A percentile compares a stretch with the other conserved stretches of the same genome.
These are phyloP conservation scores for Diaporthe batatas DNA, from an alignment of 2,329 filamentous ascomycete species.

Conservation along the genomic window DNA sequence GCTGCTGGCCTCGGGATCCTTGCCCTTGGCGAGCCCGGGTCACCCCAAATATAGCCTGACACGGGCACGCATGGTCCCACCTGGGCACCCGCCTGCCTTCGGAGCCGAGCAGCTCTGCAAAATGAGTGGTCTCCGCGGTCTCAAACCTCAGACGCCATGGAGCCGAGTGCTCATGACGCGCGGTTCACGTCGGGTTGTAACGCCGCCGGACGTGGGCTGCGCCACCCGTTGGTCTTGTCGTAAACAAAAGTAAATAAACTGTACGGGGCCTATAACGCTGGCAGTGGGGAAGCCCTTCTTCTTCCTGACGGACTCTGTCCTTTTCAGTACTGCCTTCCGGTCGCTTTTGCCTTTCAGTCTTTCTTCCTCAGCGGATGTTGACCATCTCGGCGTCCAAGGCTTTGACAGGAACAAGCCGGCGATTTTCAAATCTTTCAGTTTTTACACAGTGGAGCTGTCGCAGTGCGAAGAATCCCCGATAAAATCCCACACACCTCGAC, in stretches of 20 bases:
- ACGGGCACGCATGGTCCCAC: not conserved
- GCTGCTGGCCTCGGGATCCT: not conserved
- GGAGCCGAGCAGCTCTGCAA: conserved; percentile 20
- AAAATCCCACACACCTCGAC: not conserved
- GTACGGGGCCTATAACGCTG: not conserved
- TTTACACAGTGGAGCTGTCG: not conserved
- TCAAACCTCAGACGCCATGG: conserved; percentile 27
- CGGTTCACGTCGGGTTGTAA: conserved; percentile 19
- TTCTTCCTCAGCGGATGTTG: conserved; percentile 18
- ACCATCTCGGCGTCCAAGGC: conserved; percentile 14
- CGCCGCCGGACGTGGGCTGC: conserved; percentile 17
- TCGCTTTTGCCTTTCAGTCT: conserved; percentile 1
- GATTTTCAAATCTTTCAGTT: not conserved
- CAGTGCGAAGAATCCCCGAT: conserved; percentile 1
- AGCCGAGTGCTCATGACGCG: conserved; percentile 17
- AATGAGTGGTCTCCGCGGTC: conserved; percentile 28
- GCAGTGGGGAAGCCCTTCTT: not conserved
- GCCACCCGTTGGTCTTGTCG: not conserved
- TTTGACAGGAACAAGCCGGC: conserved; percentile 25
- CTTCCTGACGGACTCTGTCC: not conserved
- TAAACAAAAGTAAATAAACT: conserved; percentile 17
- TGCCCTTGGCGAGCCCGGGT: not conserved
- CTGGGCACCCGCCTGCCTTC: not conserved
- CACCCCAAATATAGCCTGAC: conserved; percentile 25
- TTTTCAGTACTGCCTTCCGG: conserved; percentile 11